Evolutionary conservation across 371 early-diverging fungal genomes (phyloP).

Genomic region (Capniomyces stellatus): DNA sequence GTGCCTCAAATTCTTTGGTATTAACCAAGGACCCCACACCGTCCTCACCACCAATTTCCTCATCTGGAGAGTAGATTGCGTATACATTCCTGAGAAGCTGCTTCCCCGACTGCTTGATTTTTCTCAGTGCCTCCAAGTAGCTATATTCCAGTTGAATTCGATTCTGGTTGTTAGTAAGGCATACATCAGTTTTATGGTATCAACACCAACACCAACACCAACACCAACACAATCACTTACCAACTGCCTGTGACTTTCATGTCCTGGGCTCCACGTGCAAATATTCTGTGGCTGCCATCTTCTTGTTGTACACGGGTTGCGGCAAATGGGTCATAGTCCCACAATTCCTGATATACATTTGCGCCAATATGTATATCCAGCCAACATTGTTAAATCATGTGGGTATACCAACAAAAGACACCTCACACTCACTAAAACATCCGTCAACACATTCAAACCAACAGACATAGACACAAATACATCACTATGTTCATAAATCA

Average conservation of each 20-base stretch:
- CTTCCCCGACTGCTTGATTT: constrained; percentile 29
- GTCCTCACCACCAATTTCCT: constrained; percentile 61
- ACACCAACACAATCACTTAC: not conserved
- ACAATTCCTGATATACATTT: constrained; percentile 31
- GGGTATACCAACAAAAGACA: no score
- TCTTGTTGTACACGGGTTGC: constrained; percentile 32
- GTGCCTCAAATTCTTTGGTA: constrained; percentile 33
- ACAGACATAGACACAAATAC: not conserved
- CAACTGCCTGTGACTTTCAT: constrained; percentile 62
- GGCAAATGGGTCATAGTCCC: constrained; percentile 54
- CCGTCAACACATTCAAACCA: not conserved
- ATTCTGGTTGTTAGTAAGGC: not conserved
- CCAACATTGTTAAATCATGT: no score
- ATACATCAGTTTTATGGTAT: not conserved
- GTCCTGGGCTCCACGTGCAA: constrained; percentile 67
- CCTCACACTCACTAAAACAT: no score
- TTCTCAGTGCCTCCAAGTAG: constrained; percentile 56
- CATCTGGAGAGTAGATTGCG: constrained; percentile 55
- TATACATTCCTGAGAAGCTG: constrained; percentile 44
- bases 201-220: not conserved
- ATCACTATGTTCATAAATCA: not conserved
- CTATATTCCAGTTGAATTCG: not conserved
- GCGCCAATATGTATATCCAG: no score
- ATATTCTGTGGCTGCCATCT: constrained; percentile 36
- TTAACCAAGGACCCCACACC: constrained; percentile 48